These are phyloP conservation scores for Eutrema japonicum DNA, from an alignment of 345 rosid species.

Conservation along the genomic window DNA sequence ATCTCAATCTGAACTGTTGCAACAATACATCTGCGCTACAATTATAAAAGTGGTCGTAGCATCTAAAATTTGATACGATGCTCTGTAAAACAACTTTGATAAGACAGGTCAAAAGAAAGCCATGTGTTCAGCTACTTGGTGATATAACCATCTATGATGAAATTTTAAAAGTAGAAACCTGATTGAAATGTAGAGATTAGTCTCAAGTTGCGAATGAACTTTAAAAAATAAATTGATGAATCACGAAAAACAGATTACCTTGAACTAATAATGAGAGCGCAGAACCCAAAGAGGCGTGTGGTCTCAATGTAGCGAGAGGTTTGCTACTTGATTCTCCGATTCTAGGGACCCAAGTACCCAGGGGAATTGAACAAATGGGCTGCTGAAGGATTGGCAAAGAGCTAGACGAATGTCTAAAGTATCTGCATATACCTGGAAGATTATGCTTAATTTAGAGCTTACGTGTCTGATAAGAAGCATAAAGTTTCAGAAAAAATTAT, in stretches of 20 bases:
- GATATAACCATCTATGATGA: conserved; percentile 14
- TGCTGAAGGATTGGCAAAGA: conserved; percentile 91
- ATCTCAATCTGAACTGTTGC: conserved; percentile 2
- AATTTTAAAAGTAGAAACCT: not conserved
- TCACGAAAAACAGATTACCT: conserved; percentile 49
- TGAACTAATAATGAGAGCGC: conserved; percentile 75
- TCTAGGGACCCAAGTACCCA: conserved; percentile 95
- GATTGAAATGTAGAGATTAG: conserved; percentile 8
- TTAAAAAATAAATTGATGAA: not conserved
- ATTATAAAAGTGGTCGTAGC: not conserved
- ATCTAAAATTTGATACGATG: conserved; percentile 1
- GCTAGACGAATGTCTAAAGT: conserved; percentile 84
- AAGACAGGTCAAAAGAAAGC: conserved; percentile 2
- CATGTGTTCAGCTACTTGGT: conserved; percentile 24
- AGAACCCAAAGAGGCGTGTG: conserved; percentile 72
- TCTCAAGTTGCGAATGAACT: conserved; percentile 7
- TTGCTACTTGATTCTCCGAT: conserved; percentile 74
- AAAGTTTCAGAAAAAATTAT: not conserved
- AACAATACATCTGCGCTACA: conserved; percentile 20
- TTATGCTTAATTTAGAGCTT: conserved; percentile 36
- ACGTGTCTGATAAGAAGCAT: conserved; percentile 30
- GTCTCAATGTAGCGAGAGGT: conserved; percentile 71
- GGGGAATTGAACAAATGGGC: conserved; percentile 72
- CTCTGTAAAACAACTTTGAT: conserved; percentile 19
- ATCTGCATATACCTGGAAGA: conserved; percentile 88